Percentiles rank a stretch among this genome's conserved stretches.
Evolutionary conservation across 2,329 filamentous ascomycete genomes (phyloP).

Genomic region (Neurospora sp.): DNA sequence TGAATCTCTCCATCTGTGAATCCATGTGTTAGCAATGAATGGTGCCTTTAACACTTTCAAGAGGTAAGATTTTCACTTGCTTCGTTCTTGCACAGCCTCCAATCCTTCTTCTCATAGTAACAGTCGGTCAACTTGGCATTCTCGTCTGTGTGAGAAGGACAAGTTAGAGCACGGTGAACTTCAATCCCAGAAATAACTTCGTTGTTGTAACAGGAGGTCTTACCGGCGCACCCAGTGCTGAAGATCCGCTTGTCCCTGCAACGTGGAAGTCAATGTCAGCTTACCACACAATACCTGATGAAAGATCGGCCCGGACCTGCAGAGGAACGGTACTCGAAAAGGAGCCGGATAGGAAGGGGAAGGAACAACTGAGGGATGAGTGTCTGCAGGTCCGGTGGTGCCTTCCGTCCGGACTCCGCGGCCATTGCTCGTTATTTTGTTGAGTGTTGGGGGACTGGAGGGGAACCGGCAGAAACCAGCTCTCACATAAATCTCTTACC

Average conservation of each 20-base stretch:
- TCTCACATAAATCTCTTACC: slow-evolving; percentile 44
- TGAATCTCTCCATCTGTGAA: slow-evolving; percentile 76
- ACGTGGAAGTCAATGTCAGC: not conserved
- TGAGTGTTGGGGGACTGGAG: not conserved
- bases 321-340: not conserved
- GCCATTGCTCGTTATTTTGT: not conserved
- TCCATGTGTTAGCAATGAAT: slow-evolving; percentile 2
- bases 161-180: slow-evolving; percentile 3
- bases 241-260: slow-evolving; percentile 93
- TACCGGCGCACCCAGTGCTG: slow-evolving; percentile 89
- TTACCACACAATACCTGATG: not conserved
- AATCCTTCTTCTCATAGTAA: slow-evolving; percentile 93
- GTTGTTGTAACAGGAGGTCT: slow-evolving; percentile 14
- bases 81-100: slow-evolving; percentile 80
- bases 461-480: not conserved
- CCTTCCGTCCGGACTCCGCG: not conserved
- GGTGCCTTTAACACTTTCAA: slow-evolving; percentile 2
- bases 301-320: not conserved
- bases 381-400: not conserved
- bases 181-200: not conserved
- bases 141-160: slow-evolving; percentile 49
- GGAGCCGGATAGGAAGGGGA: not conserved
- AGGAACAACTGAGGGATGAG: not conserved
- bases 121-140: slow-evolving; percentile 89
- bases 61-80: slow-evolving; percentile 33